These are phyloP conservation scores for Coemansia sp. DNA, from an alignment of 192 early-diverging fungal genomes.

Conservation along the genomic window DNA sequence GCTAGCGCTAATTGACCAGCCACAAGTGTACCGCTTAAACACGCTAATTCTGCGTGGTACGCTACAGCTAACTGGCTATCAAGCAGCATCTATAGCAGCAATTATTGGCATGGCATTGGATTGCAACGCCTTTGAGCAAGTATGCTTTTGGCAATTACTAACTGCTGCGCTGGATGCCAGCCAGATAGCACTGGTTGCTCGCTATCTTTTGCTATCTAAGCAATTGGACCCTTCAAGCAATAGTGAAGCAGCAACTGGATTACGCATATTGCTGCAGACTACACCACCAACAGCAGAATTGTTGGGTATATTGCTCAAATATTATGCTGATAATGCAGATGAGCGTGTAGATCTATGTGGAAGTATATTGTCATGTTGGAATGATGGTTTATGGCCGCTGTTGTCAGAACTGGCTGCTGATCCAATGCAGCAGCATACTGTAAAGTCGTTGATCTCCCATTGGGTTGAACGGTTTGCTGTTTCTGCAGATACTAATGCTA, in stretches of 20 bases:
- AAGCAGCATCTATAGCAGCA: not conserved
- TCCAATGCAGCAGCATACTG: not conserved
- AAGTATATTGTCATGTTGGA: slow-evolving; percentile 40
- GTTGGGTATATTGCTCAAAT: slow-evolving; percentile 2
- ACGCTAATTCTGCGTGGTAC: slow-evolving; percentile 16
- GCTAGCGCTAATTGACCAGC: slow-evolving; percentile 52
- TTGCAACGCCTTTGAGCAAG: slow-evolving; percentile 54
- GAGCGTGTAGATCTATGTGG: slow-evolving; percentile 30
- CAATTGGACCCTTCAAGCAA: slow-evolving; percentile 19
- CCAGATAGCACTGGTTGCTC: slow-evolving; percentile 7
- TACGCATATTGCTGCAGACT: slow-evolving; percentile 48
- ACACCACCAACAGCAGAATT: slow-evolving; percentile 21
- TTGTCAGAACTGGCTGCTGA: not conserved
- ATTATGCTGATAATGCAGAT: slow-evolving; percentile 6
- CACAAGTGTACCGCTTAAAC: slow-evolving; percentile 51
- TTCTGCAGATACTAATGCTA: too few species aligned
- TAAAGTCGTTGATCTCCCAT: not conserved
- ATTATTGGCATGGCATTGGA: slow-evolving; percentile 36
- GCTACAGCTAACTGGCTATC: slow-evolving; percentile 28
- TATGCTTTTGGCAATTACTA: slow-evolving; percentile 60
- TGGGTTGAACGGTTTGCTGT: slow-evolving; percentile 19
- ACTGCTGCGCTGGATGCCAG: slow-evolving; percentile 46
- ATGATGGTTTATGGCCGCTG: not conserved
- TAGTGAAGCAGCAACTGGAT: slow-evolving; percentile 53
- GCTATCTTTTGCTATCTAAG: slow-evolving; percentile 9